Base-by-base conservation (phyloP, 139 green algal species). In the Ettlia oleoabundans region DNA sequence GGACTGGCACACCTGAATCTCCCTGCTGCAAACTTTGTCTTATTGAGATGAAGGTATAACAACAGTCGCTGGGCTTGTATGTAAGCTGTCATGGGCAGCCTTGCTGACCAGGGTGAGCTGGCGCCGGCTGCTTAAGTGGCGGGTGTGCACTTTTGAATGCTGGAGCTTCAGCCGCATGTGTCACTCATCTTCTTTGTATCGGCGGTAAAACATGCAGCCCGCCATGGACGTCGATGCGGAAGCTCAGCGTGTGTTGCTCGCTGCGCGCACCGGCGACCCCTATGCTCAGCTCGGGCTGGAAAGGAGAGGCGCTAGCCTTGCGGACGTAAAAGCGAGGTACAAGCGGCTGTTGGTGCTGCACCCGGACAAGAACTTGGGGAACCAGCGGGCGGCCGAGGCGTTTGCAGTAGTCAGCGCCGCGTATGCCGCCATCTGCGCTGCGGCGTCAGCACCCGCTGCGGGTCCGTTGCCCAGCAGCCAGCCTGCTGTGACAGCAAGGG, bases 381-480 rank as follows among this genome's bases (percentile, higher is more conserved):
- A 61, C 22, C 26, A 32, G 51, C 42, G 53, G 51, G 69, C 69
- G 4, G 73, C 47, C 10, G 70, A 81, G n/a, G 81, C 81, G 1
- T 85, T 85, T 69, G 73, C 73, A 15, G 33, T 80, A 2, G 58
- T 80, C 19, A 53, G 22, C 5, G 73, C 73, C 13, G 73, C 73
- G 15, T 69, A 80, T 30, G 7, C 22, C 18, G 38, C 63, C 21
- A 35, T 80, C 35, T 30, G 15, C 15, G 73, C 21, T 28, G 53
- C 52, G 9, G 30, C 18, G 1, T 18, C 52, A 26, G 47, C 19
- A 1, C 13, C 47, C 15, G 47, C 2, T 6, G 2, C 33, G 5
- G 51, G 32, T 0, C 37, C 73, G 24, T 24, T 53, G 73, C 73
- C 24, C 37, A 53, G 73, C 73, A 80, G 73, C 53, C 58, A 52